A percentile compares a stretch with the other conserved stretches of the same genome.
Conservation (phyloP, 345 rosid species). For the Nephelium lappaceum region DNA sequence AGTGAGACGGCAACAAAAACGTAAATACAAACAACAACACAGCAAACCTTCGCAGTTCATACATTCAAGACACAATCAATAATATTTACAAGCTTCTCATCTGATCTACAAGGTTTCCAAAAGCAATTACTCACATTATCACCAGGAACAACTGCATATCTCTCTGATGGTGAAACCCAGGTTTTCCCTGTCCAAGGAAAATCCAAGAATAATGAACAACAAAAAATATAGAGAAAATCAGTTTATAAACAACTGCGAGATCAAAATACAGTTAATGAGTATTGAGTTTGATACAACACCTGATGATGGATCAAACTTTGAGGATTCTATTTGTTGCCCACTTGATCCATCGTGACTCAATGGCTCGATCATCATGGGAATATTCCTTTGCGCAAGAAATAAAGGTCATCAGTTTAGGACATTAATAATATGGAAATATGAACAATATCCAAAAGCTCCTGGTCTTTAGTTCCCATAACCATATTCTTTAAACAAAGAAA, state of each 20-base stretch:
- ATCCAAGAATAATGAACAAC: background rate
- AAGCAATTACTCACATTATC: conserved; percentile 62
- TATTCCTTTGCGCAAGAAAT: conserved; percentile 49
- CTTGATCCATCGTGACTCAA: conserved; percentile 84
- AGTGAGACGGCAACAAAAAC: background rate
- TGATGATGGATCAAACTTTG: conserved; percentile 64
- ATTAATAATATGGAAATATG: background rate
- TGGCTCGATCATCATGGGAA: conserved; percentile 71
- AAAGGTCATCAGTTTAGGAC: background rate
- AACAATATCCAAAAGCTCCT: background rate
- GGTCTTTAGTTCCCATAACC: background rate
- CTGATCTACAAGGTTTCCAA: background rate
- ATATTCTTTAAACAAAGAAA: background rate
- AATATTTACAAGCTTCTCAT: background rate
- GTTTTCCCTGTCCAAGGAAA: conserved; percentile 58
- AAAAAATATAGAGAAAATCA: background rate
- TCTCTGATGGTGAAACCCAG: conserved; percentile 85
- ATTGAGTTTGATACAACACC: conserved; percentile 40
- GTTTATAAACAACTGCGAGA: background rate
- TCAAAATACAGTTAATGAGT: background rate
- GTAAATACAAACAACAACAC: conserved; percentile 1
- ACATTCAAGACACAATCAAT: background rate
- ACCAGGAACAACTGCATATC: conserved; percentile 93
- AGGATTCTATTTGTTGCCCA: conserved; percentile 72
- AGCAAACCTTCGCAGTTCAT: background rate